Base-by-base conservation (phyloP, 805 yeast genomes). In the Barnettozyma botsteinii region DNA sequence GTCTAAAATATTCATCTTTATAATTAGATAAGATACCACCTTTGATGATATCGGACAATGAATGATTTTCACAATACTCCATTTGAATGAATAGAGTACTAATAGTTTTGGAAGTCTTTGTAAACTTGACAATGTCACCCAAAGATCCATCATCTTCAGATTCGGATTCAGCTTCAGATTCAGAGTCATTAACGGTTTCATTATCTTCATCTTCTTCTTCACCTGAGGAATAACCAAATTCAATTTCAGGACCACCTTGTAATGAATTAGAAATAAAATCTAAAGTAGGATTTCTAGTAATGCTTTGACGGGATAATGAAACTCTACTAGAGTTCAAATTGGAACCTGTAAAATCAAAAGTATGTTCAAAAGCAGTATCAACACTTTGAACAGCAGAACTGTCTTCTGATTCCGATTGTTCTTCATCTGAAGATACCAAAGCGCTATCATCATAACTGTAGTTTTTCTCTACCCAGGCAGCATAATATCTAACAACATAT, bases 11-110 rank as follows among this genome's bases (percentile, higher is more conserved):
- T 51, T 85, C 94, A 43, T 77, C 83, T 0, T 85, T 67, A 35
- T 84, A 77, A 9, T 65, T 65, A 5, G 81, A 84, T 11, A 93
- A 67, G 0, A 87, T 88, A 42, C 81, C 85, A 30, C 77, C 74
- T 39, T 71, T 75, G 34, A 93, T 91, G 45, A 93, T 65, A 62
- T 93, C 96, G 37, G 75, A 73, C 22, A 93, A 63, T 0, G 99
- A 91, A 42, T 85, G 86, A 56, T 91, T 93, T 55, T 93, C 98
- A 63, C 99, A 93, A 53, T 93, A 93, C 60, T 93, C 98, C 99
- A 93, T 93, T 57, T 93, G 99, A 50, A 93, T 93, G 58, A 85
- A 93, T 23, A 93, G 62, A 0, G 95, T 87, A 38, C 89, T 83
- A 47, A 67, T 68, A 33, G 65, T 60, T 42, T 65, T 66, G 34